These are phyloP conservation scores for Rutstroemia sp. DNA, from an alignment of 2,329 filamentous ascomycete genomes.

Conservation along the genomic window DNA sequence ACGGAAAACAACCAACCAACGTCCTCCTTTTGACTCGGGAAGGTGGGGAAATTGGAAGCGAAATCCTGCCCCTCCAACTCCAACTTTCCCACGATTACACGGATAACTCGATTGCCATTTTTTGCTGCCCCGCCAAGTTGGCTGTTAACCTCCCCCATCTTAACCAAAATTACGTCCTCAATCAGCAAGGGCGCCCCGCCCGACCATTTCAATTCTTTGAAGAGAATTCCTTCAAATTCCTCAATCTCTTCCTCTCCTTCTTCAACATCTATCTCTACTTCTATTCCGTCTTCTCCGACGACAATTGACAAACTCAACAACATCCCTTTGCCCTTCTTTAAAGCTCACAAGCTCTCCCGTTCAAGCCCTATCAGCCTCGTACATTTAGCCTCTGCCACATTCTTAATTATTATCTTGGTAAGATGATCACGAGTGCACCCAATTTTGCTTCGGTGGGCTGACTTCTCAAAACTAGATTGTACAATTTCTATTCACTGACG, in stretches of 20 bases:
- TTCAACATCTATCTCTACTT: slow-evolving; percentile 4
- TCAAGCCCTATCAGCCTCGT: slow-evolving; percentile 22
- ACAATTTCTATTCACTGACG: slow-evolving; percentile 41
- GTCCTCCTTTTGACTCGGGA: not conserved
- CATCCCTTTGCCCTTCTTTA: slow-evolving; percentile 4
- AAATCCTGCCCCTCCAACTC: not conserved
- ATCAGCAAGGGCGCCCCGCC: slow-evolving; percentile 11
- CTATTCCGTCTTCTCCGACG: slow-evolving; percentile 3
- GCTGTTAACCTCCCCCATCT: slow-evolving; percentile 4
- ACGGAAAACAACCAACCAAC: not conserved
- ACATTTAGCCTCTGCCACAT: slow-evolving; percentile 28
- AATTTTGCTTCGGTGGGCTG: not conserved
- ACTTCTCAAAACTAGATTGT: slow-evolving; percentile 34
- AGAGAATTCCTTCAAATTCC: not conserved
- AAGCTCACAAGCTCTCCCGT: slow-evolving; percentile 20
- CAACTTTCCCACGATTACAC: not conserved
- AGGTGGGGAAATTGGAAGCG: not conserved
- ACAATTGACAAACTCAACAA: not conserved
- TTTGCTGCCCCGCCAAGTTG: slow-evolving; percentile 8
- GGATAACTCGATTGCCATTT: not conserved
- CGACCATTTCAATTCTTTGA: not conserved
- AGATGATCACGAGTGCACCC: slow-evolving; percentile 8
- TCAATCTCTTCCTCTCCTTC: not conserved
- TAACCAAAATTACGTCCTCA: slow-evolving; percentile 12
- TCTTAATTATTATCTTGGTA: slow-evolving; percentile 28